Evolutionary conservation across 352 stramenopile species (phyloP), one percentile per base, ranked within the genome.

Genomic region (Phytophthora megakarya): DNA sequence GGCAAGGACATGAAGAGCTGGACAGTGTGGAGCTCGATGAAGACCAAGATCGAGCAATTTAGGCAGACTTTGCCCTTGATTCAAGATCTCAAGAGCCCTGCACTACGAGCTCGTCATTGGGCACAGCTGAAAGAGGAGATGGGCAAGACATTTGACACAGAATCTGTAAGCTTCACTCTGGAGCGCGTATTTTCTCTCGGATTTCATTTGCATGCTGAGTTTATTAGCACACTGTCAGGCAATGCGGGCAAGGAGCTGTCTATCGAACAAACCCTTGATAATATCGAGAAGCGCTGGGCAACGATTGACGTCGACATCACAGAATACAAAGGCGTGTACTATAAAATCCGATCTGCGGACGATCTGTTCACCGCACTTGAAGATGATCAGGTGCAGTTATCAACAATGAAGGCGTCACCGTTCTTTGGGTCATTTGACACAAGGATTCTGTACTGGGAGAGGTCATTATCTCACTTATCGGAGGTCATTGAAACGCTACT

Each of bases 1-100:
- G 89, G 92, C 16, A 95, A 97, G 33, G 92, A 98, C 7, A 97
- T 98, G 76, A 98, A 97, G 64, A 87, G 71, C 47, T 98, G 93
- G 93, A 78, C 77, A 1, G 86, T 90, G 21, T 98, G 92, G 91
- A 91, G 80, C 43, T 83, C 95, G 11, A 97, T 97, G 77, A 93
- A 96, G 59, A 88, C 91, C 2, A 98, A 97, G 55, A 97, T 98
- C 43, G 93, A 98, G 44, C 96, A 98, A 65, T 91, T 92, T 59
- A 80, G 97, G 15, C 91, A 97, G 51, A 97, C 90, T 0, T 69
- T 98, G 35, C 92, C 90, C n/a, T 66, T 98, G 4, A 98, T 98
- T 47, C 88, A 97, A 67, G 91, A 98, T 43, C 76, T 98, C 1
- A 96, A 97, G 61, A 97, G 90, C 33, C 89, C 90, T 21, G 91